A percentile compares a stretch with the other conserved stretches of the same genome.
Conservation (phyloP, 192 early-diverging fungal genomes). For the Thoreauomyces humboldtii region DNA sequence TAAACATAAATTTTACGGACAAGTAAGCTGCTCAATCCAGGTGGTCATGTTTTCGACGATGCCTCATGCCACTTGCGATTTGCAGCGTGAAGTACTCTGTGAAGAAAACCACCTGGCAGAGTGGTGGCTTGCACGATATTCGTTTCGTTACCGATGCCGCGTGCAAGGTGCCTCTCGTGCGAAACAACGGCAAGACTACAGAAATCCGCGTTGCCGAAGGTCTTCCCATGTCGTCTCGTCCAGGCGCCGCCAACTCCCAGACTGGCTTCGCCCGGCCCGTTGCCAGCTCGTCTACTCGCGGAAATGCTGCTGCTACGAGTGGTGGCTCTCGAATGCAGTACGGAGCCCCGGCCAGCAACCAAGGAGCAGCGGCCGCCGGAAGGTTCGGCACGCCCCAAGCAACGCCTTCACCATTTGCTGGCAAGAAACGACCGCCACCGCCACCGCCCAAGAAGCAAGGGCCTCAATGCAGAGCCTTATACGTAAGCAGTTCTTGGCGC, state of each 20-base stretch:
- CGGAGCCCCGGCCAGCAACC: no score
- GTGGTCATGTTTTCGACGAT: background rate
- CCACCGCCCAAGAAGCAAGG: constrained; percentile 54
- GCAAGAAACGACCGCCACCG: constrained; percentile 47
- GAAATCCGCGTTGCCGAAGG: constrained; percentile 46
- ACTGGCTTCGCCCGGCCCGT: no score
- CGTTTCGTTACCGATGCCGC: constrained; percentile 40
- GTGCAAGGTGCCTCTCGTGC: constrained; percentile 31
- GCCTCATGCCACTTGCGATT: background rate
- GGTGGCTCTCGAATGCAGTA: no score
- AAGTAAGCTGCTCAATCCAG: constrained; percentile 18
- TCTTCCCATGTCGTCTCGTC: constrained; percentile 47
- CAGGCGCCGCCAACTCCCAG: constrained; percentile 15
- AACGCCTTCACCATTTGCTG: constrained; percentile 17
- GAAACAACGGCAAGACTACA: constrained; percentile 41
- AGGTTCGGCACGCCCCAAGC: constrained; percentile 3
- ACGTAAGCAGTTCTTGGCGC: background rate
- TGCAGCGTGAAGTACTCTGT: constrained; percentile 53
- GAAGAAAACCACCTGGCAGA: constrained; percentile 59
- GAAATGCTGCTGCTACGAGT: no score
- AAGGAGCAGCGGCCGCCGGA: background rate
- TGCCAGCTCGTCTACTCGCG: no score
- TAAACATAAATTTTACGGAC: constrained; percentile 46
- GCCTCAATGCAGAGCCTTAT: constrained; percentile 1
- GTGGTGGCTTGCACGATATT: constrained; percentile 45